A percentile compares a stretch with the other conserved stretches of the same genome.
phyloP scores from a whole-genome alignment of 2,329 filamentous ascomycete genomes.

The Pestalotiopsis sp. region DNA sequence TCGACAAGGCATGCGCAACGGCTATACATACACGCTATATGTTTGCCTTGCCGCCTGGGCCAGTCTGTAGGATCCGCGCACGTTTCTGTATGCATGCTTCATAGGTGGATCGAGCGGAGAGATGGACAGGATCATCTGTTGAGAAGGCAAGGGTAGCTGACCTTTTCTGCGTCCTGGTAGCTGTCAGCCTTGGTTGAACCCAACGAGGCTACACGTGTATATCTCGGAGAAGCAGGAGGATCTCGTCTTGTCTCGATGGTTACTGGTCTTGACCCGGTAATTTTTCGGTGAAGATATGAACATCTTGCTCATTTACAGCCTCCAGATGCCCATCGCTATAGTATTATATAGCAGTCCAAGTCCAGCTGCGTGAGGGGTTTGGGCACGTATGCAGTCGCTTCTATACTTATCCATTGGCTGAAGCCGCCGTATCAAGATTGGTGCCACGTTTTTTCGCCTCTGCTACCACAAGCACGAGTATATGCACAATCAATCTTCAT shows the following conservation, averaged over 20 bases:
- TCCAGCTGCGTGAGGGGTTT: neutral
- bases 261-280: neutral
- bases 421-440: neutral
- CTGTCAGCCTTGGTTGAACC: neutral
- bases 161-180: neutral
- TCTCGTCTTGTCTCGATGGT: neutral
- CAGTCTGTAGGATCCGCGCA: neutral
- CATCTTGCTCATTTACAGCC: neutral
- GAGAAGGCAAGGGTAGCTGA: neutral
- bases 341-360: neutral
- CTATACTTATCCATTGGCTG: constrained; percentile 6
- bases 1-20: neutral
- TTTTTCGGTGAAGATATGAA: neutral
- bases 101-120: neutral
- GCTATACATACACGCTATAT: neutral
- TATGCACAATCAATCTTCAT: neutral
- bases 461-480: neutral
- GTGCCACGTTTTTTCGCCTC: constrained; percentile 8
- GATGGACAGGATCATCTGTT: neutral
- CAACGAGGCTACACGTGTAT: neutral
- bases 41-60: constrained; percentile 1
- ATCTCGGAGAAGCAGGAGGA: neutral
- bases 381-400: constrained; percentile 7
- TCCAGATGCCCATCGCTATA: neutral
- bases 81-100: neutral